Conservation (phyloP, 2,329 filamentous ascomycete species). For the Paecilomyces sp. region DNA sequence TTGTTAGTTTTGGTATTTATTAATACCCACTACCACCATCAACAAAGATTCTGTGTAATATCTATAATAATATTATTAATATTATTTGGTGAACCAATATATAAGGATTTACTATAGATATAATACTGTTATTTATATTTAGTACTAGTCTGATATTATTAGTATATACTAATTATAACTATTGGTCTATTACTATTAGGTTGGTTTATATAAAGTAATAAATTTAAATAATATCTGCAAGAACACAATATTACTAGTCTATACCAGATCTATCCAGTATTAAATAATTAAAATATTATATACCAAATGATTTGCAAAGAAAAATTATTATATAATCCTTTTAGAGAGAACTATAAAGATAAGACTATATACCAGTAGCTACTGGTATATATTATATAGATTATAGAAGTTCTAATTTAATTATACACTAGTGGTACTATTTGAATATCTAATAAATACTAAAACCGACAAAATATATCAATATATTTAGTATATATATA, state of each 20-base stretch:
- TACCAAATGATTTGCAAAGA: not conserved
- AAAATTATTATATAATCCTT: not conserved
- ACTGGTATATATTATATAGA: not conserved
- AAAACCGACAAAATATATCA: not conserved
- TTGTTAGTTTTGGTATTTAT: not conserved
- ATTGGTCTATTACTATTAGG: not conserved
- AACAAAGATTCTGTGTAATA: not conserved
- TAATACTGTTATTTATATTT: not conserved
- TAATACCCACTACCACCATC: not conserved
- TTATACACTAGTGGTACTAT: not conserved
- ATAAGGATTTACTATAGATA: not conserved
- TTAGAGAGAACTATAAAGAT: not conserved
- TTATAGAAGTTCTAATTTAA: not conserved
- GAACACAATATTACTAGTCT: not conserved
- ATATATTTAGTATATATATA: not conserved
- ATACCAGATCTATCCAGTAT: not conserved
- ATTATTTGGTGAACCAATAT: not conserved
- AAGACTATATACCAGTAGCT: not conserved
- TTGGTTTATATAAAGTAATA: not conserved
- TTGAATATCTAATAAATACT: not conserved
- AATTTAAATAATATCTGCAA: not conserved
- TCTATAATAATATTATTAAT: not conserved
- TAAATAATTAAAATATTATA: not conserved
- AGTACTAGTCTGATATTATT: too few relatives aligned
- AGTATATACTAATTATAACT: too few relatives aligned